Evolutionary conservation across 768 basidiomycete species (phyloP).

Genomic region (Coprinopsis sp.): DNA sequence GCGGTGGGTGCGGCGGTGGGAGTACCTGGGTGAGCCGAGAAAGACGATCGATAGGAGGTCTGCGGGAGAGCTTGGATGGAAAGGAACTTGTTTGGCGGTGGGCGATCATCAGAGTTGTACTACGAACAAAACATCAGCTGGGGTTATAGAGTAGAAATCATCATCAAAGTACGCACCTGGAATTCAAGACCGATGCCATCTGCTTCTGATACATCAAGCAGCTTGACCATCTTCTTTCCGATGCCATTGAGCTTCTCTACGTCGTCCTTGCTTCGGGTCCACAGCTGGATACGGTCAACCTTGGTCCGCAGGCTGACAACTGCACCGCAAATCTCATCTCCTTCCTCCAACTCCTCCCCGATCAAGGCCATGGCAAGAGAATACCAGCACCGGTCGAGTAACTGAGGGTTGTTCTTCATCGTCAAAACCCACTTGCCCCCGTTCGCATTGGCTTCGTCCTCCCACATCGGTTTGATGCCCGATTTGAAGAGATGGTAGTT

Average conservation of each 20-base stretch:
- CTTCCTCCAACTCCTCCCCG: conserved; percentile 74
- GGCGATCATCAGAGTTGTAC: conserved; percentile 88
- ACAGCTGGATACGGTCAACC: conserved; percentile 87
- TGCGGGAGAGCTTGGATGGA: conserved; percentile 68
- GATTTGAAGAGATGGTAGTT: conserved; percentile 96
- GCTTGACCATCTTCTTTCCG: conserved; percentile 76
- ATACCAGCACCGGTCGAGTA: conserved; percentile 85
- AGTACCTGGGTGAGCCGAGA: conserved; percentile 34
- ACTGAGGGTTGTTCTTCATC: conserved; percentile 75
- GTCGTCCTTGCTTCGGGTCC: conserved; percentile 84
- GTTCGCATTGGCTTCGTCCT: conserved; percentile 85
- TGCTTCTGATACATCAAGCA: conserved; percentile 79
- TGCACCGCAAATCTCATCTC: conserved; percentile 75
- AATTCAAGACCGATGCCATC: conserved; percentile 87
- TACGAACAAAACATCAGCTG: no score
- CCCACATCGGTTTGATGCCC: conserved; percentile 97
- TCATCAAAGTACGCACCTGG: conserved; percentile 55
- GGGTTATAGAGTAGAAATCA: no score
- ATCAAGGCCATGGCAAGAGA: conserved; percentile 91
- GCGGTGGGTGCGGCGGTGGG: conserved; percentile 19
- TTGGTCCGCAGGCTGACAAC: conserved; percentile 86
- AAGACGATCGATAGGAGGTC: conserved; percentile 63
- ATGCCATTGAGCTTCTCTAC: conserved; percentile 81
- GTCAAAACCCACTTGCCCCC: conserved; percentile 96
- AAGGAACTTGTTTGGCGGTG: conserved; percentile 76